phyloP scores from a whole-genome alignment of 2,329 filamentous ascomycete species.

The Elsinoe perseae region DNA sequence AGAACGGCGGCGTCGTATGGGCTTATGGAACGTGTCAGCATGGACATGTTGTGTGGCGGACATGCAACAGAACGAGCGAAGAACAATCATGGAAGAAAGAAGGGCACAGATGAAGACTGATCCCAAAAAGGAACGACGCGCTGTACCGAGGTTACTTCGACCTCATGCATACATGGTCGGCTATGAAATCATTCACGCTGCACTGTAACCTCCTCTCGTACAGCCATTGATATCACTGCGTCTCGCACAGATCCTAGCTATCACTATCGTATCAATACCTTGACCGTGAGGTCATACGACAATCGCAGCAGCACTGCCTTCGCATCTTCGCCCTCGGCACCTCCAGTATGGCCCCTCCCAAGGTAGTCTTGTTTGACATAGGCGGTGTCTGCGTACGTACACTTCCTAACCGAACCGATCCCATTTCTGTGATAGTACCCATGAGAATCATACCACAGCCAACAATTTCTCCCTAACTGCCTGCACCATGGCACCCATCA shows the following conservation, averaged over 20 bases:
- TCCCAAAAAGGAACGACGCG: not conserved
- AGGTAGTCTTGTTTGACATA: constrained; percentile 85
- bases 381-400: constrained; percentile 87
- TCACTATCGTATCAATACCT: not conserved
- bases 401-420: no score
- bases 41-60: no score
- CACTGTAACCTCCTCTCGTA: not conserved
- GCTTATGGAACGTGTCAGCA: no score
- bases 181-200: not conserved
- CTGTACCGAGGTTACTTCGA: not conserved
- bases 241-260: not conserved
- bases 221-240: not conserved
- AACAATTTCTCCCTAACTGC: constrained; percentile 8
- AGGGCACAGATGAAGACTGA: not conserved
- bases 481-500: not conserved
- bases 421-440: no score
- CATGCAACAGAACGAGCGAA: not conserved
- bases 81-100: not conserved
- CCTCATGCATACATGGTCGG: not conserved
- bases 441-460: not conserved
- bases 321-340: not conserved
- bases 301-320: not conserved
- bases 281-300: not conserved
- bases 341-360: constrained; percentile 39
- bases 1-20: not conserved